Evolutionary conservation across 306 rosid species (phyloP), one percentile per base, ranked within the genome.

Genomic region (Casuarina equisetifolia): DNA sequence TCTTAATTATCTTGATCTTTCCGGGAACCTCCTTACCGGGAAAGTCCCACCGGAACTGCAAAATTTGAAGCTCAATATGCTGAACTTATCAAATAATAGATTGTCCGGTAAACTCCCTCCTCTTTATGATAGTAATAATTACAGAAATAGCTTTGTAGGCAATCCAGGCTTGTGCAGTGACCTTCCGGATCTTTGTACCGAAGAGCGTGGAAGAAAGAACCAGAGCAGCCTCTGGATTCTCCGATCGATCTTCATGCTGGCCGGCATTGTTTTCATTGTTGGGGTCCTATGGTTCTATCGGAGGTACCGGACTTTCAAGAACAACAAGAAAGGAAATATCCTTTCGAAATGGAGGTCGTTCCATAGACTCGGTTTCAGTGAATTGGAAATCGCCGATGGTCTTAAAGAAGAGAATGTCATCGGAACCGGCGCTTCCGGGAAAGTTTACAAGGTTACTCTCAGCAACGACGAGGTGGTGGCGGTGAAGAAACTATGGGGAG

Each of bases 1-100:
- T 57, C 97, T 92, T 72, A 92, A 88, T 83, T 92, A 85, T 85
- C 95, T 92, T 57, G 97, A 92, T 86, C 95, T 92, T 75, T 88
- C 95, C 20, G 72, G 84, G 25, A 92, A 92, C 75, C 62, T 17
- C 3, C 69, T 92, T 11, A 81, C 84, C 38, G 93, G 97, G 45
- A 79, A 69, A 38, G 87, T 92, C 79, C 95, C 97, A 39, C 55
- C 53, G 10, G 86, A 85, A 80, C 78, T 92, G 85, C 86, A 88
- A 70, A 87, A 88, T 84, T 76, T 92, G 89, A 92, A 90, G 82
- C 91, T 92, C 53, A 88, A 80, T 85, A 48, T 69, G 35, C 79
- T 92, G 48, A 92, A 92, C 68, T 74, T 92, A 80, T 92, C 97
- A 0, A 85, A 81, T 76, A 92, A 92, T 61, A 64, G 52, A 51